phyloP scores from a whole-genome alignment of 768 basidiomycete genomes.

The Leucocoprinus birnbaumii region DNA sequence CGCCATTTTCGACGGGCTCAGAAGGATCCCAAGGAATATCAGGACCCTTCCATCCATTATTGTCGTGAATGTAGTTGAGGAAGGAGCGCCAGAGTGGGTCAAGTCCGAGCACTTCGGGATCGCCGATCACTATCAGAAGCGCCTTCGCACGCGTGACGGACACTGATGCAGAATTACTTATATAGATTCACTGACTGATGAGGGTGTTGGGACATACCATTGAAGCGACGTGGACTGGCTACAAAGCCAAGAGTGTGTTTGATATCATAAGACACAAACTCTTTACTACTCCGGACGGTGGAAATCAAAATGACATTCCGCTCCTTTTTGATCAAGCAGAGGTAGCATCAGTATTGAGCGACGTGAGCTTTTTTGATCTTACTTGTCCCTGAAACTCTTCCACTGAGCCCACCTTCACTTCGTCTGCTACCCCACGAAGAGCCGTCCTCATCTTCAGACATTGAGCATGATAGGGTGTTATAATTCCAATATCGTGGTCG shows the following conservation, averaged over 20 bases:
- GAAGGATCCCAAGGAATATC: constrained; percentile 48
- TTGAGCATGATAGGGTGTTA: constrained; percentile 64
- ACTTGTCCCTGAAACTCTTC: constrained; percentile 70
- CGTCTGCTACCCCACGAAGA: constrained; percentile 32
- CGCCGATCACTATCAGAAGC: constrained; percentile 56
- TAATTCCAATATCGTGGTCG: constrained; percentile 55
- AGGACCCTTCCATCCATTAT: constrained; percentile 54
- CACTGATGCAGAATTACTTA: constrained; percentile 29
- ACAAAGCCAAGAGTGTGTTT: constrained; percentile 60
- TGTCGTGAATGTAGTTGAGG: constrained; percentile 50
- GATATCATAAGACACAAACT: constrained; percentile 52
- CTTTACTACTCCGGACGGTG: constrained; percentile 52
- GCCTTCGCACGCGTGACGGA: constrained; percentile 62
- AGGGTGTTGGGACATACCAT: no score
- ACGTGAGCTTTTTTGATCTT: neutral
- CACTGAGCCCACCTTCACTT: constrained; percentile 60
- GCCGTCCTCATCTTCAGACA: constrained; percentile 41
- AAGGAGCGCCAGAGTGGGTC: constrained; percentile 64
- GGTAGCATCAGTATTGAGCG: no score
- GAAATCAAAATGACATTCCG: constrained; percentile 55
- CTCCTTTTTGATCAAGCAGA: no score
- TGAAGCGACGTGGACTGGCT: constrained; percentile 55
- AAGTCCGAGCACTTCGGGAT: constrained; percentile 54
- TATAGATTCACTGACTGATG: neutral
- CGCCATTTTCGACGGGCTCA: constrained; percentile 32